Percentiles rank a stretch among this genome's conserved stretches.
Evolutionary conservation across 495 filamentous ascomycete genomes (phyloP).

Genomic region (Aspergillus taichungensis): DNA sequence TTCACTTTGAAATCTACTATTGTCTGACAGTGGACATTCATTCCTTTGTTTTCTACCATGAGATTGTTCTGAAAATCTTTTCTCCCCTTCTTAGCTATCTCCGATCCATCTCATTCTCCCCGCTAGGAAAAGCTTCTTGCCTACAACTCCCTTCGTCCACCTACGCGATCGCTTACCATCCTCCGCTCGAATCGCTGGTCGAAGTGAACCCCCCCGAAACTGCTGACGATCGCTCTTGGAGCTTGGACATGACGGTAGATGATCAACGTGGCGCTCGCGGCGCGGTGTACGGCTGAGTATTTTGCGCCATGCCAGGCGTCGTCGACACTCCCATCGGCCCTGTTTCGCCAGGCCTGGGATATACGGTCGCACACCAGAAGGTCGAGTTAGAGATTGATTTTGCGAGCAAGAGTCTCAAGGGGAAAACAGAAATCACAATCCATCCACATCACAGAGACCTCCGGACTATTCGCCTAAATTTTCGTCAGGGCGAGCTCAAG

Average conservation of each 20-base stretch:
- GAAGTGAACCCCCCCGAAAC: neutral
- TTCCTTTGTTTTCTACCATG: neutral
- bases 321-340: constrained; percentile 30
- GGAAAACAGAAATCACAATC: constrained; percentile 72
- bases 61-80: neutral
- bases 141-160: neutral
- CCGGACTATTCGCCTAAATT: constrained; percentile 65
- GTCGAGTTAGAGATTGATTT: constrained; percentile 88
- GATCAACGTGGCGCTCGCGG: constrained; percentile 29
- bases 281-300: constrained; percentile 35
- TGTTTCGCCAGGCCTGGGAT: constrained; percentile 35
- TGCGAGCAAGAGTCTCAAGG: constrained; percentile 59
- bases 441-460: constrained; percentile 59
- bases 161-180: neutral
- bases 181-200: neutral
- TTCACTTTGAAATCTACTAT: neutral
- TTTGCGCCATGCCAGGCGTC: constrained; percentile 38
- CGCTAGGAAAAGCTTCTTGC: neutral
- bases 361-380: constrained; percentile 67
- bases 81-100: neutral
- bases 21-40: neutral
- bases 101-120: neutral
- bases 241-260: constrained; percentile 37
- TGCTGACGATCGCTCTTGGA: constrained; percentile 9
- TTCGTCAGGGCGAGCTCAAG: constrained; percentile 74